phyloP scores from a whole-genome alignment of 2,329 filamentous ascomycete species.

The Talaromyces sp. region DNA sequence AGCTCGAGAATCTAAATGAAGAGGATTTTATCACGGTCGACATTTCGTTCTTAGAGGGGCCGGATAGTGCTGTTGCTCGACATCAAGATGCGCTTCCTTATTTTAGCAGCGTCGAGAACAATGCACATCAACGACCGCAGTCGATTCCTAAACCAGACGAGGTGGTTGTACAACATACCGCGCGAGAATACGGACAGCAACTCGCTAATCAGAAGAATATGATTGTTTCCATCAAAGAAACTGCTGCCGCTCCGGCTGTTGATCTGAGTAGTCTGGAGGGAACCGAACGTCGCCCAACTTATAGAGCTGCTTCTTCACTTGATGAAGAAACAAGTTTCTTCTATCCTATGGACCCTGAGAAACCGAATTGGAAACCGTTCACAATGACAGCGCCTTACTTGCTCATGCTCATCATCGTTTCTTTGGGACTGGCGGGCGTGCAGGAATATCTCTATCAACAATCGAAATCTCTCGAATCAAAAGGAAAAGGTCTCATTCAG shows the following conservation, averaged over 20 bases:
- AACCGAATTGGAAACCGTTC: slow-evolving; percentile 37
- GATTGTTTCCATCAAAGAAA: slow-evolving; percentile 43
- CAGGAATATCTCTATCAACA: slow-evolving; percentile 34
- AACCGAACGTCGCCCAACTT: slow-evolving; percentile 12
- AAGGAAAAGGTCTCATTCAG: slow-evolving; percentile 33
- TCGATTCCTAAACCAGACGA: not conserved
- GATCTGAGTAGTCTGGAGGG: slow-evolving; percentile 44
- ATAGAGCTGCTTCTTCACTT: not conserved
- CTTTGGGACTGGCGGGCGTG: slow-evolving; percentile 30
- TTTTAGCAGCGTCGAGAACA: not conserved
- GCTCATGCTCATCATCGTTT: slow-evolving; percentile 28
- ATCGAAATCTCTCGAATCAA: slow-evolving; percentile 27
- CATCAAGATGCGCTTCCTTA: slow-evolving; percentile 4
- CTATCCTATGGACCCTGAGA: slow-evolving; percentile 32
- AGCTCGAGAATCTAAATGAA: slow-evolving; percentile 17
- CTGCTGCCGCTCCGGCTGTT: slow-evolving; percentile 26
- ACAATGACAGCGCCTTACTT: slow-evolving; percentile 34
- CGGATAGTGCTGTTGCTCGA: not conserved
- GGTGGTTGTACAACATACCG: slow-evolving; percentile 18
- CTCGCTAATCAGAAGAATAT: slow-evolving; percentile 43
- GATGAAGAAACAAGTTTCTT: slow-evolving; percentile 31
- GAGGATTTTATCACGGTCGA: slow-evolving; percentile 18
- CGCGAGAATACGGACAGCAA: slow-evolving; percentile 38
- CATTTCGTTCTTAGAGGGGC: slow-evolving; percentile 24
- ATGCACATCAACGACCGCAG: not conserved